These are phyloP conservation scores for Aquilaria agallochum DNA, from an alignment of 441 rosid species.

Conservation along the genomic window DNA sequence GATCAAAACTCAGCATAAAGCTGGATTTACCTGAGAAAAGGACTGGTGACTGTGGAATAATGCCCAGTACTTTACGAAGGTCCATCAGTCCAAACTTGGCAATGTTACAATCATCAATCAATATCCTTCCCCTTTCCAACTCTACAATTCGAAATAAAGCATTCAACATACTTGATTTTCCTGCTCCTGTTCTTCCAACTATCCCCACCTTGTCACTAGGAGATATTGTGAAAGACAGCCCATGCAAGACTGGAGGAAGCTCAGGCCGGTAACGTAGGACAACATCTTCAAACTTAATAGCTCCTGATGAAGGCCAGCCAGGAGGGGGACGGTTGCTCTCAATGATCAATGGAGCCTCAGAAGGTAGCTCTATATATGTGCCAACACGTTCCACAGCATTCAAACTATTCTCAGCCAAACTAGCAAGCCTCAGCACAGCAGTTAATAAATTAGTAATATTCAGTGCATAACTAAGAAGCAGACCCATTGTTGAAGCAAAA, in stretches of 20 bases:
- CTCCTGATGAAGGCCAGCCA: slow-evolving; percentile 94
- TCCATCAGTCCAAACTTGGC: slow-evolving; percentile 79
- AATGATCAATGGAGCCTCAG: slow-evolving; percentile 75
- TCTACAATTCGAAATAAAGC: slow-evolving; percentile 90
- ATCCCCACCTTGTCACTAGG: slow-evolving; percentile 89
- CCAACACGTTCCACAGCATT: slow-evolving; percentile 94
- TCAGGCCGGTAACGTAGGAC: slow-evolving; percentile 86
- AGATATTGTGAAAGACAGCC: slow-evolving; percentile 61
- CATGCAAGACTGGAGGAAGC: slow-evolving; percentile 91
- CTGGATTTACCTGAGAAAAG: slow-evolving; percentile 83
- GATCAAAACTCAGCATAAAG: neutral
- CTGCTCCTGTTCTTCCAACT: slow-evolving; percentile 98
- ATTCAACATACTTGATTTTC: slow-evolving; percentile 94
- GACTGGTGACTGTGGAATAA: slow-evolving; percentile 93
- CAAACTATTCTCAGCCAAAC: slow-evolving; percentile 87
- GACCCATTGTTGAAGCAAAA: slow-evolving; percentile 93
- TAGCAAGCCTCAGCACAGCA: slow-evolving; percentile 80
- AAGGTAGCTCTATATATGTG: slow-evolving; percentile 71
- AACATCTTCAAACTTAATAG: slow-evolving; percentile 79
- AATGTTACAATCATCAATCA: slow-evolving; percentile 71
- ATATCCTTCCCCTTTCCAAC: slow-evolving; percentile 76
- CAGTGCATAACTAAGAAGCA: slow-evolving; percentile 88
- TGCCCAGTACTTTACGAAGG: slow-evolving; percentile 86
- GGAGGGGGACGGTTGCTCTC: slow-evolving; percentile 85
- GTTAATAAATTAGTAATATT: slow-evolving; percentile 78